Evolutionary conservation across 1,284 basidiomycete genomes (phyloP), one percentile per base, ranked within the genome.

Genomic region (Limonomyces culmigenus): DNA sequence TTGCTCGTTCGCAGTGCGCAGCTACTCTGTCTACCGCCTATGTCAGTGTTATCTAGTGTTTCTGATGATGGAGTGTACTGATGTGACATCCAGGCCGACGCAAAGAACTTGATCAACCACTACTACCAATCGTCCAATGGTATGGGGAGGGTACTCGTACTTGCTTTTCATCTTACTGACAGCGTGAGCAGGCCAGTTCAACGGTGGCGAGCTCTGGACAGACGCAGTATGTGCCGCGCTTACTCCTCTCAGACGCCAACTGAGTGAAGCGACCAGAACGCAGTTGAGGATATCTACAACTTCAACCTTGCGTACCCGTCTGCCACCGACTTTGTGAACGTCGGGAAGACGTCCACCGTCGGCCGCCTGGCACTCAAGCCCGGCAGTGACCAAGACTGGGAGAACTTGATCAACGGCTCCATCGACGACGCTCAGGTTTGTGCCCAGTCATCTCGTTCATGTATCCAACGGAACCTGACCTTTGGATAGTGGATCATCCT

Each of bases 341-440:
- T 65, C 6, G 61, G 60, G 2, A 56, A 63, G 33, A 48, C 41
- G 4, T 65, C 65, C 8, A 56, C 49, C 42, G 59, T 70, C 36
- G 65, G 65, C 5, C 8, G 23, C 8, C 45, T 43, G 32, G 49
- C 55, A 20, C 66, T 62, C 12, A 43, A 59, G 16, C 43, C 41
- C 29, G 11, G 10, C 10, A 6, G 10, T 11, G 59, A 57, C 11
- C 43, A 65, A 39, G n/a, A 8, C n/a, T 70, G 67, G 67, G 41
- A 48, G 32, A 41, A 35, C 10, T 49, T 65, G 36, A 50, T 67
- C 14, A 51, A 39, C 8, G 66, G 65, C 29, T 61, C 54, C 41
- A 64, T 67, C 35, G 67, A 69, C 40, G 65, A 70, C 40, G 62
- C 67, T 16, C 59, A n/a, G n/a, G n/a, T n/a, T n/a, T n/a, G n/a